These are phyloP conservation scores for Tolypocladium capitatum DNA, from an alignment of 2,329 filamentous ascomycete species.

Conservation along the genomic window DNA sequence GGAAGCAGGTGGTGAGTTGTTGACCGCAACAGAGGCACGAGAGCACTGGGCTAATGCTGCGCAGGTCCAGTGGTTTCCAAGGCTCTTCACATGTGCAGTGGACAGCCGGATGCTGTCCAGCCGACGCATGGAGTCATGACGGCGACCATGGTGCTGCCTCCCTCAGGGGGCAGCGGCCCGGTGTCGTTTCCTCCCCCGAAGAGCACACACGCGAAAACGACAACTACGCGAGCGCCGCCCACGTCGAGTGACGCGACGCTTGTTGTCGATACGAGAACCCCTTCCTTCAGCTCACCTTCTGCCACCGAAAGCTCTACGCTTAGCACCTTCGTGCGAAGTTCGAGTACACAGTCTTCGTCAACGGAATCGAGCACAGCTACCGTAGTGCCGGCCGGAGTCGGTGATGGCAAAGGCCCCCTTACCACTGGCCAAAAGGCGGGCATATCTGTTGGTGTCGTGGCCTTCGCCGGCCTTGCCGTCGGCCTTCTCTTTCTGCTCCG, in stretches of 20 bases:
- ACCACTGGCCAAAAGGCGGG: slow-evolving; percentile 39
- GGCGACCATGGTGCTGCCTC: slow-evolving; percentile 35
- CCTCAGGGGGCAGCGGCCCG: slow-evolving; percentile 10
- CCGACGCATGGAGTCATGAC: slow-evolving; percentile 46
- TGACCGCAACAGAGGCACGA: not conserved
- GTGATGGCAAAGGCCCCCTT: slow-evolving; percentile 9
- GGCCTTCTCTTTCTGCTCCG: slow-evolving; percentile 32
- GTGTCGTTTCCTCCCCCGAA: slow-evolving; percentile 14
- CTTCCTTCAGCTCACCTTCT: not conserved
- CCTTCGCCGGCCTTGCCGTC: slow-evolving; percentile 33
- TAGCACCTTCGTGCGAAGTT: not conserved
- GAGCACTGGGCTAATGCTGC: not conserved
- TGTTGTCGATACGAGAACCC: slow-evolving; percentile 3
- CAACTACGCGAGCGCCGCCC: not conserved
- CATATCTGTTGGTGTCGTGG: slow-evolving; percentile 41
- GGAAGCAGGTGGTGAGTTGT: slow-evolving; percentile 22
- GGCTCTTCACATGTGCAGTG: slow-evolving; percentile 46
- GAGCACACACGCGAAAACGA: slow-evolving; percentile 1
- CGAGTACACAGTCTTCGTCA: slow-evolving; percentile 1
- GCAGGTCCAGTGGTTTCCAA: slow-evolving; percentile 26
- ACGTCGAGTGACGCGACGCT: slow-evolving; percentile 1
- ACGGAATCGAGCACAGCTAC: slow-evolving; percentile 1
- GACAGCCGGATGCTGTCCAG: slow-evolving; percentile 33
- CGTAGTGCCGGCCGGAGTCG: slow-evolving; percentile 5
- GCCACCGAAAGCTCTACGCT: not conserved